Evolutionary conservation across 495 filamentous ascomycete species (phyloP).

Genomic region (Viridothelium virens): DNA sequence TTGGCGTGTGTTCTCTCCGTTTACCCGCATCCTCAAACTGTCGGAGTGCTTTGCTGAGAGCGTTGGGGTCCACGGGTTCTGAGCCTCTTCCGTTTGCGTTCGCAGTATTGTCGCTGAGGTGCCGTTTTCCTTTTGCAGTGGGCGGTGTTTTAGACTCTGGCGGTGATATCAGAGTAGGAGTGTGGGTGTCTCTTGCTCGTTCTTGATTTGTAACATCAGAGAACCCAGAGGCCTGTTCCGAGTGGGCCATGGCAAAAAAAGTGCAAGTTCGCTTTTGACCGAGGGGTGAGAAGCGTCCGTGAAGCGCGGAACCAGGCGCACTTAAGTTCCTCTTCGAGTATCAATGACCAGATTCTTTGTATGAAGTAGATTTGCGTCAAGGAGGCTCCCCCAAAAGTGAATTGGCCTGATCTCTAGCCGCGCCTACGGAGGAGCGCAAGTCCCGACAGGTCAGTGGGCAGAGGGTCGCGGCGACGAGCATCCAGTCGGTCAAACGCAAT

Average conservation of each 20-base stretch:
- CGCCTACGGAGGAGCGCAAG: slow-evolving; percentile 3
- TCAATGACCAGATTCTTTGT: background rate
- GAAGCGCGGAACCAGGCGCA: background rate
- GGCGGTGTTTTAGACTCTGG: slow-evolving; percentile 41
- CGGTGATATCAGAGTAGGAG: slow-evolving; percentile 35
- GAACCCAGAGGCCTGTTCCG: background rate
- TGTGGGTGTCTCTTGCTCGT: slow-evolving; percentile 20
- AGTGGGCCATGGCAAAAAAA: background rate
- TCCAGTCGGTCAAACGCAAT: background rate
- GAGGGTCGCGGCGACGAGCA: background rate
- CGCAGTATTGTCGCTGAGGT: slow-evolving; percentile 26
- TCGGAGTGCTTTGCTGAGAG: slow-evolving; percentile 56
- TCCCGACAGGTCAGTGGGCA: background rate
- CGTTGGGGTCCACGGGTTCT: slow-evolving; percentile 53
- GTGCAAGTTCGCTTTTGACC: background rate
- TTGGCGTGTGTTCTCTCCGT: slow-evolving; percentile 61
- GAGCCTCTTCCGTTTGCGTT: slow-evolving; percentile 39
- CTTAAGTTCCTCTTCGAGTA: background rate
- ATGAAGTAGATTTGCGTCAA: background rate
- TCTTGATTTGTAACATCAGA: slow-evolving; percentile 5
- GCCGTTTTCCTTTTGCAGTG: slow-evolving; percentile 36
- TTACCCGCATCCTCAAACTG: slow-evolving; percentile 55
- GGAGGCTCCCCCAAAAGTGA: background rate
- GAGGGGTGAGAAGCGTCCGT: background rate
- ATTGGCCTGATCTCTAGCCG: background rate